These are phyloP conservation scores for Tritrichomonas musculus DNA, from an alignment of 208 protist species.

Conservation along the genomic window DNA sequence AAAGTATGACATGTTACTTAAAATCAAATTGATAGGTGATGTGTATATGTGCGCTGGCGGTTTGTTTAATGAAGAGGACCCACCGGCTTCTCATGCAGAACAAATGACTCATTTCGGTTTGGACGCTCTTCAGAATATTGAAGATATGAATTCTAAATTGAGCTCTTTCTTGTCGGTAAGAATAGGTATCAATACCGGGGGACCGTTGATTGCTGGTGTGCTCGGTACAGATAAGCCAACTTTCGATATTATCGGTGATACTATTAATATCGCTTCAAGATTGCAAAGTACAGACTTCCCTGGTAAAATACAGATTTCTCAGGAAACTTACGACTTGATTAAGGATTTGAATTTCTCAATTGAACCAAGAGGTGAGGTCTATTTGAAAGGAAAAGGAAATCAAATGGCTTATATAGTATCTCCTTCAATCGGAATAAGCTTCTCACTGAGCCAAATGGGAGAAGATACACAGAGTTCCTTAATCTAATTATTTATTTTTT, in stretches of 20 bases:
- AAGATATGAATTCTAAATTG: background rate
- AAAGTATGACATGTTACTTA: background rate
- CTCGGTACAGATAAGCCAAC: background rate
- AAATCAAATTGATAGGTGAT: background rate
- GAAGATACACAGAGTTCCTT: too few relatives aligned
- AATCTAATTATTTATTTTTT: too few relatives aligned
- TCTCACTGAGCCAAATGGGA: too few relatives aligned
- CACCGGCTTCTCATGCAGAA: background rate
- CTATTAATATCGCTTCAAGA: conserved; percentile 14
- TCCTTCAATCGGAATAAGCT: too few relatives aligned
- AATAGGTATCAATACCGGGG: background rate
- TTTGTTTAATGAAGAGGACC: background rate
- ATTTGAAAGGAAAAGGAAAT: too few relatives aligned
- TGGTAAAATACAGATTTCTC: background rate
- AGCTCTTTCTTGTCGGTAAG: background rate
- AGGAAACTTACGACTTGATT: background rate
- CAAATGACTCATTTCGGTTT: background rate
- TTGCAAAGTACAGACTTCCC: background rate
- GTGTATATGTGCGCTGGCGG: background rate
- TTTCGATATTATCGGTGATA: background rate
- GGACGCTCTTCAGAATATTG: background rate
- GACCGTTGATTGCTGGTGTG: conserved; percentile 9
- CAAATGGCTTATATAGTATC: too few relatives aligned
- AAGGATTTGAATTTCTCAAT: too few relatives aligned
- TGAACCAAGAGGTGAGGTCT: too few relatives aligned